Evolutionary conservation across 2,329 filamentous ascomycete genomes (phyloP), one percentile per base, ranked within the genome.

Genomic region (Alternaria brassicae): DNA sequence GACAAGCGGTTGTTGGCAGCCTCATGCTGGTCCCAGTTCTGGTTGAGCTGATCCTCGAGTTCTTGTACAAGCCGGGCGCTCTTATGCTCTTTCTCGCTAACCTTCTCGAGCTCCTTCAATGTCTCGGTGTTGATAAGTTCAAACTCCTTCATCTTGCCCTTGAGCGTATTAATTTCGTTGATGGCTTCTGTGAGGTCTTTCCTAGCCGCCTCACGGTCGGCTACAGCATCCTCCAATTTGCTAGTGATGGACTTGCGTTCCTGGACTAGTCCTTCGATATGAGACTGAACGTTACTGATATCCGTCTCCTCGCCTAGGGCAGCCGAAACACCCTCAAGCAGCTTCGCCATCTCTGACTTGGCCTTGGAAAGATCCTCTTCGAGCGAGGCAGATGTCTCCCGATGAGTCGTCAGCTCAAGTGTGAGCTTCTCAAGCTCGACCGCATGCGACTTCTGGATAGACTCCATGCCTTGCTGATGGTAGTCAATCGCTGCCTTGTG

Each of bases 11-110:
- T 96, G 77, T 87, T 93, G 12, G 89, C 89, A 60, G 88, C 83
- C 73, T 97, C 92, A 60, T 94, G 93, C 76, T 97, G 91, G 73
- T 99, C 95, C 78, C 93, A 99, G 80, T 95, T 97, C 75, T 86
- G 92, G 74, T 94, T 93, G 53, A 99, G 88, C 78, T 99, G 95
- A 71, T 98, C 94, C 79, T 99, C 95, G 5, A 99, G 88, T 79
- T 99, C 94, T 76, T 98, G 92, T 8, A 99, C 92, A 12, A 99
- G 83, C 21, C 92, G 88, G 40, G 91, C 91, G 78, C 95, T 96
- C 84, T 96, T 97, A 81, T 92, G 89, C 83, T 96, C 96, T 80
- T 87, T 86, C 15, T 82, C 81, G 21, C 80, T 82, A 56, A 88
- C 81, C 63, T 81, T 81, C 62, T 85, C 82, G 23, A 89, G 81